Evolutionary conservation across 2,329 filamentous ascomycete genomes (phyloP), one percentile per base, ranked within the genome.

Genomic region (Elsinoe perseae): DNA sequence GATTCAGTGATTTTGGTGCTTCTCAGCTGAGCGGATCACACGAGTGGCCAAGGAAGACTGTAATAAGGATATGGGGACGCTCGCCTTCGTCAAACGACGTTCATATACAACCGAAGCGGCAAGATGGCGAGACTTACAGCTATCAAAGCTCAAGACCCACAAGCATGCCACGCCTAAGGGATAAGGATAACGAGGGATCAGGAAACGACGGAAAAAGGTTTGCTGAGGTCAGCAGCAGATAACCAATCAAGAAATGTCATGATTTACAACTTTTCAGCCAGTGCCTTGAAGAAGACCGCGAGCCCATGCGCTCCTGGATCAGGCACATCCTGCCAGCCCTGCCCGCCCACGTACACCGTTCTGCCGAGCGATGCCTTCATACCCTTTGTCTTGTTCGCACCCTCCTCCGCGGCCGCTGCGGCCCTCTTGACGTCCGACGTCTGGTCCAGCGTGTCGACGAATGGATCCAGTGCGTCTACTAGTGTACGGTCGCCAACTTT

Each of bases 341-440:
- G 80, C 60, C 86, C 86, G 60, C 87, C 89, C 52, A 95, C 82
- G 69, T 95, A 95, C 9, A 93, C 89, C 1, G 86, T 82, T 58
- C 89, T 76, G 6, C 93, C 93, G 38, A 98, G 75, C 64, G 85
- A 93, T 40, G 93, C 89, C 69, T 86, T 83, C 91, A 98, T 96
- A 21, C 86, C 87, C 75, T 91, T 95, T 18, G 93, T 97, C 27
- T 81, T 81, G 61, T 92, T 85, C 3, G 91, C 86, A 0, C 86
- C 93, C 46, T 83, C 77, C 61, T 81, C 80, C 0, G 90, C 85
- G 1, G 88, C 89, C 64, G 82, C 76, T 0, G 89, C 89, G 6
- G 93, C 91, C 67, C 83, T 77, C 61, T 81, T 79, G 18, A 93
- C 69, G 66, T 87, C 81, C 12, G 81, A 81, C 0, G 83, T 84